Percentiles rank a stretch among this genome's conserved stretches.
Conservation (phyloP, 768 basidiomycete species). For the Boletellus ananas region DNA sequence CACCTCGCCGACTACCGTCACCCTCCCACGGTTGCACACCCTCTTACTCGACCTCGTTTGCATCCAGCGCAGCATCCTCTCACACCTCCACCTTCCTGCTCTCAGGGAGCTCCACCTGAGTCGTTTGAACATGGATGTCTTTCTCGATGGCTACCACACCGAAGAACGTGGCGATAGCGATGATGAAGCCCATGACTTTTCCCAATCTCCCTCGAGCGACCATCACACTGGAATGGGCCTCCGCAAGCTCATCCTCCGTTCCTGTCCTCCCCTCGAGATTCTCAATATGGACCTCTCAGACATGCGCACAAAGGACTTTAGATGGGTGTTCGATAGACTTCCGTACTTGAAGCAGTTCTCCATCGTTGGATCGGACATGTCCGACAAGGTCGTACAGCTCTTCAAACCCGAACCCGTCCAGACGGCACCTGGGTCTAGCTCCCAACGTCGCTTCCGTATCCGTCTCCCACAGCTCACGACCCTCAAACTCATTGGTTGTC, state of each 20-base stretch:
- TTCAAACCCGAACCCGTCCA: constrained; percentile 41
- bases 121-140: constrained; percentile 62
- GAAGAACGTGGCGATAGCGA: constrained; percentile 66
- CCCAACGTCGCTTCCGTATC: constrained; percentile 29
- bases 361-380: constrained; percentile 81
- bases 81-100: constrained; percentile 56
- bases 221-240: constrained; percentile 79
- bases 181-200: constrained; percentile 70
- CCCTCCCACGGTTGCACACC: constrained; percentile 56
- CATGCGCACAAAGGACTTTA: constrained; percentile 81
- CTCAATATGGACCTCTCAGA: constrained; percentile 81
- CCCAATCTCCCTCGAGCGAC: constrained; percentile 74
- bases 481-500: constrained; percentile 59
- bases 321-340: constrained; percentile 59
- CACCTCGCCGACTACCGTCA: constrained; percentile 38
- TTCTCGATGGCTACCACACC: constrained; percentile 28
- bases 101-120: constrained; percentile 60
- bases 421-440: constrained; percentile 3
- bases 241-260: constrained; percentile 57
- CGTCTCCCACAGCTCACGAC: constrained; percentile 53
- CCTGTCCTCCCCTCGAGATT: constrained; percentile 56
- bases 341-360: constrained; percentile 55
- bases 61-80: constrained; percentile 61
- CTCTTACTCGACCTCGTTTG: constrained; percentile 58
- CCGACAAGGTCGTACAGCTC: constrained; percentile 61